Evolutionary conservation across 306 rosid species (phyloP), one percentile per base, ranked within the genome.

Genomic region (Clitoria ternatea): DNA sequence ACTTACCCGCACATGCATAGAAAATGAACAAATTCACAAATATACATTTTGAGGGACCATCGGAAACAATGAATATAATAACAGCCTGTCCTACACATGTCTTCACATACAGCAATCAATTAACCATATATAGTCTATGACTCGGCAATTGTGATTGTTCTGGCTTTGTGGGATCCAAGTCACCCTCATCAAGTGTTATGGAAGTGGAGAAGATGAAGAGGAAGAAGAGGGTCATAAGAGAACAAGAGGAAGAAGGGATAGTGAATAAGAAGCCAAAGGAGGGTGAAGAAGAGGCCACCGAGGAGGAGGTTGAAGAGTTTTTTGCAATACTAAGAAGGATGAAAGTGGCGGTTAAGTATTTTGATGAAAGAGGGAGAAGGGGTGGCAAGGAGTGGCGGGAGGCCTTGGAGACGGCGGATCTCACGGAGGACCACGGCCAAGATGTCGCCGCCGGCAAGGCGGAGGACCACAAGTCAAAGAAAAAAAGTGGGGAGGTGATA

Each of bases 281-380:
- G 59, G 57, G 35, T 11, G 49, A 48, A 14, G 66, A 23, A 43
- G 17, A 47, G 61, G n/a, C 86, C 10, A 66, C 86, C 24, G 92
- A 85, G 77, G 90, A 82, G 53, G 93, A 84, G 73, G 92, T 90
- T 52, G 97, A 90, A 69, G 97, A 90, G 56, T 90, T 90, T 66
- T 90, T 77, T 13, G 82, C 90, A 0, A 90, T 90, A 10, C 77
- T 90, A 18, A 70, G 89, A 80, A 77, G 97, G 84, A 90, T 90
- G 92, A 82, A 81, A 49, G 80, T 32, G 30, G 97, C 88, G 0
- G 87, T 90, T 0, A 86, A 83, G 61, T 90, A 90, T 77, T 88
- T 88, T 2, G 85, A 79, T 19, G 74, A 79, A 27, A 81, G 53
- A 50, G 83, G 76, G 1, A 62, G 1, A 1, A 48, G 1, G 13